Evolutionary conservation across 495 filamentous ascomycete species (phyloP).

Genomic region (Staphylotrichum longicolle): DNA sequence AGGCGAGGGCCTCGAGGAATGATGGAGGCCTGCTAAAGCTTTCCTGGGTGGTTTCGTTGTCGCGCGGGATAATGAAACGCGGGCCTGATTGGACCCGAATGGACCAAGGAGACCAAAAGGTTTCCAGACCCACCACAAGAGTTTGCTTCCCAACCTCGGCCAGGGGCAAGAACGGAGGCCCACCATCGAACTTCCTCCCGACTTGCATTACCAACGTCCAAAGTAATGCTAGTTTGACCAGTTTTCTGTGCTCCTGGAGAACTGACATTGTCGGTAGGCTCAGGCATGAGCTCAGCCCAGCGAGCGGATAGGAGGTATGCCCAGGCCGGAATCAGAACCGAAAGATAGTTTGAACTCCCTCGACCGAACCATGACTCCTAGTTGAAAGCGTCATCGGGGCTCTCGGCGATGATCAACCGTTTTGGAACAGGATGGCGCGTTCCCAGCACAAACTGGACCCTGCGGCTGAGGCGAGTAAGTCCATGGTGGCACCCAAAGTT

Average conservation of each 20-base stretch:
- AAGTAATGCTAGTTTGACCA: background rate
- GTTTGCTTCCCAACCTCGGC: background rate
- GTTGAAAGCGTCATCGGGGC: background rate
- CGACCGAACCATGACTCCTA: slow-evolving; percentile 8
- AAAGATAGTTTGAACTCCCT: background rate
- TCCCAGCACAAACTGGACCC: background rate
- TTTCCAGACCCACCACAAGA: background rate
- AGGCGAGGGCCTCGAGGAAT: background rate
- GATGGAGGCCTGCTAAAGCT: background rate
- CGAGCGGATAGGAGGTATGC: background rate
- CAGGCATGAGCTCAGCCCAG: background rate
- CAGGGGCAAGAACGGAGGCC: background rate
- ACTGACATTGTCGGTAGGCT: background rate
- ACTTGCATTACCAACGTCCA: background rate
- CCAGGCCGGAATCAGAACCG: background rate
- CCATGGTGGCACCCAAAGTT: background rate
- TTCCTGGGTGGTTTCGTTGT: too few species aligned
- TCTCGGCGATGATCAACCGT: background rate
- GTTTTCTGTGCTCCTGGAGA: background rate
- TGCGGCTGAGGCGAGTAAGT: background rate
- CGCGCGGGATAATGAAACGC: background rate
- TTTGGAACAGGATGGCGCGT: background rate
- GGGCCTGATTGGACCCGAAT: background rate
- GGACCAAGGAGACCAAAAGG: slow-evolving; percentile 2
- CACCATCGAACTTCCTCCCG: background rate